A percentile compares a stretch with the other conserved stretches of the same genome.
phyloP scores from a whole-genome alignment of 1,139 yeast species.

The Candida buenavistaensis region DNA sequence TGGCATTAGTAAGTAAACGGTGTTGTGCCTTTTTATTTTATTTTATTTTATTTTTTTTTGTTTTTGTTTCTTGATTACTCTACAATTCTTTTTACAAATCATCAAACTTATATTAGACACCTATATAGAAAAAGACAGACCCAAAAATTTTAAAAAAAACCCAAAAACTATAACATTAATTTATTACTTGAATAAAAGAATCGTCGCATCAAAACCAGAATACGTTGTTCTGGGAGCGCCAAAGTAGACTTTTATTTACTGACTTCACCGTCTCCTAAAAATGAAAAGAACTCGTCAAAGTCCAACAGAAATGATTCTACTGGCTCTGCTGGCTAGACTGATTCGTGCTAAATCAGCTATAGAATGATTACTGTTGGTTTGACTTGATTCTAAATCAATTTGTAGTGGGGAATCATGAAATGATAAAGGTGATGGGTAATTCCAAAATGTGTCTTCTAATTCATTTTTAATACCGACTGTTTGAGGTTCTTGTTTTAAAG shows the following conservation, averaged over 20 bases:
- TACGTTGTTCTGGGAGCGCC: slow-evolving; percentile 7
- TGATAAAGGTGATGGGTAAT: slow-evolving; percentile 47
- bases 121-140: too few relatives aligned
- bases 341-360: slow-evolving; percentile 8
- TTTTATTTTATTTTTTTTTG: too few relatives aligned
- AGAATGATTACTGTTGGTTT: slow-evolving; percentile 5
- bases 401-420: slow-evolving; percentile 22
- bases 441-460: slow-evolving; percentile 24
- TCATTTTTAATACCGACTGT: slow-evolving; percentile 8
- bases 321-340: slow-evolving; percentile 9
- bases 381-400: slow-evolving; percentile 6
- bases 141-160: not conserved
- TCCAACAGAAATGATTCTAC: slow-evolving; percentile 8
- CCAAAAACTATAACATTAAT: too few relatives aligned
- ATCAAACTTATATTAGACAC: too few relatives aligned
- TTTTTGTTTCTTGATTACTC: too few relatives aligned
- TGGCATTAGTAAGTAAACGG: slow-evolving; percentile 8
- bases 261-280: slow-evolving; percentile 7
- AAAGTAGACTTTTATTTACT: slow-evolving; percentile 1
- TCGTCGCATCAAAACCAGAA: slow-evolving; percentile 6
- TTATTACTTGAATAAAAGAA: too few relatives aligned
- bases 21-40: too few relatives aligned
- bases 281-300: slow-evolving; percentile 7
- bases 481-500: slow-evolving; percentile 5
- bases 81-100: too few relatives aligned